Conservation (phyloP, 2,329 filamentous ascomycete species). For the Madurella mycetomatis region DNA sequence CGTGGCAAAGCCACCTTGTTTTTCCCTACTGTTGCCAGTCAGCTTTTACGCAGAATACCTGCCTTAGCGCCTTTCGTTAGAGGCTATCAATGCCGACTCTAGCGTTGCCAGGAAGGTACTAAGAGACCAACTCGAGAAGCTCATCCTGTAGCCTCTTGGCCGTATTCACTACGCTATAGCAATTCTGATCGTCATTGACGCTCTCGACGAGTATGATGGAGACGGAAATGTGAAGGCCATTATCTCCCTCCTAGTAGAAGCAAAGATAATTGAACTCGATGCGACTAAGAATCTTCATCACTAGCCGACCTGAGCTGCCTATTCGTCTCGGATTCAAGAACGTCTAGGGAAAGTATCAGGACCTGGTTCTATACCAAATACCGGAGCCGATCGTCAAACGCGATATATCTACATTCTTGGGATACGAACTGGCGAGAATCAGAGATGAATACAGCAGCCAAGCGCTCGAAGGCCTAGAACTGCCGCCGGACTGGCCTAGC, state of each 20-base stretch:
- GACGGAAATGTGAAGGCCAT: conserved; percentile 31
- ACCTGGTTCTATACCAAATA: no score
- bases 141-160: conserved; percentile 35
- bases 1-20: conserved; percentile 30
- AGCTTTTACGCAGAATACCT: conserved; percentile 31
- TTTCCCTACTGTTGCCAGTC: conserved; percentile 37
- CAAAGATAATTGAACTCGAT: conserved; percentile 19
- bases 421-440: conserved; percentile 30
- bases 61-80: conserved; percentile 26
- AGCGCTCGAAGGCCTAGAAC: no score
- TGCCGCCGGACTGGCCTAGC: conserved; percentile 21
- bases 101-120: conserved; percentile 23
- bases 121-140: conserved; percentile 38
- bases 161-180: conserved; percentile 1
- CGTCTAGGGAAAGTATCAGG: conserved; percentile 14
- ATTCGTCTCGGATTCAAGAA: no score
- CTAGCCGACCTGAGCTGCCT: conserved; percentile 36
- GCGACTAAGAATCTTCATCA: conserved; percentile 36
- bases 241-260: conserved; percentile 28
- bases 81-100: conserved; percentile 31
- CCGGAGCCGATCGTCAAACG: conserved; percentile 27
- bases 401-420: conserved; percentile 36
- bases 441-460: conserved; percentile 24
- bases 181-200: conserved; percentile 32
- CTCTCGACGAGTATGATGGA: conserved; percentile 28